These are phyloP conservation scores for Clausena lansium DNA, from an alignment of 345 rosid species.

Conservation along the genomic window DNA sequence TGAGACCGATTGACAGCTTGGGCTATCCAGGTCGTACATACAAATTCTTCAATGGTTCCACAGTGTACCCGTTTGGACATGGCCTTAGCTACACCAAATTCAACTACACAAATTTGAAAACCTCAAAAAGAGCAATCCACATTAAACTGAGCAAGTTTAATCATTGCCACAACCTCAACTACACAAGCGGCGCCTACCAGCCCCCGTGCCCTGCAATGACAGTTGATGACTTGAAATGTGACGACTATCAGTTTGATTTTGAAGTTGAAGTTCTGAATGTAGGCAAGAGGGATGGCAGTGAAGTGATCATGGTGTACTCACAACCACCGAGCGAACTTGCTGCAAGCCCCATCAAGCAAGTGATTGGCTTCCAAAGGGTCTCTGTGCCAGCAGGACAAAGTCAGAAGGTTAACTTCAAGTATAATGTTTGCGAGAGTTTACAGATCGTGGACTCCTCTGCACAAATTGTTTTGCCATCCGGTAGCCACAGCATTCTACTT, in stretches of 20 bases:
- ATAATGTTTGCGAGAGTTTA: constrained; percentile 34
- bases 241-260: not conserved
- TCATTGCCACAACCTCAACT: constrained; percentile 23
- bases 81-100: constrained; percentile 55
- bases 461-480: constrained; percentile 24
- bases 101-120: not conserved
- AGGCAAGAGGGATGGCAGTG: constrained; percentile 29
- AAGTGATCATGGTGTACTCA: constrained; percentile 33
- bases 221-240: constrained; percentile 6
- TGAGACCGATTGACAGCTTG: constrained; percentile 38
- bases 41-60: constrained; percentile 53
- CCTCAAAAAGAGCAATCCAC: not conserved
- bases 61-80: constrained; percentile 50
- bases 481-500: constrained; percentile 23
- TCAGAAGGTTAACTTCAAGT: constrained; percentile 19
- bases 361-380: constrained; percentile 39
- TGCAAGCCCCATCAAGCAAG: constrained; percentile 24
- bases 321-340: constrained; percentile 30
- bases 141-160: constrained; percentile 19
- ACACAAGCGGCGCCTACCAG: not conserved
- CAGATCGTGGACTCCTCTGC: constrained; percentile 22
- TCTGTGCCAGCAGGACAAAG: constrained; percentile 19
- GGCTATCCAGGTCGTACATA: constrained; percentile 61
- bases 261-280: constrained; percentile 22
- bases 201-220: constrained; percentile 19